Evolutionary conservation across 2,329 filamentous ascomycete genomes (phyloP).

Genomic region (Iodosphaeria phyllophila): DNA sequence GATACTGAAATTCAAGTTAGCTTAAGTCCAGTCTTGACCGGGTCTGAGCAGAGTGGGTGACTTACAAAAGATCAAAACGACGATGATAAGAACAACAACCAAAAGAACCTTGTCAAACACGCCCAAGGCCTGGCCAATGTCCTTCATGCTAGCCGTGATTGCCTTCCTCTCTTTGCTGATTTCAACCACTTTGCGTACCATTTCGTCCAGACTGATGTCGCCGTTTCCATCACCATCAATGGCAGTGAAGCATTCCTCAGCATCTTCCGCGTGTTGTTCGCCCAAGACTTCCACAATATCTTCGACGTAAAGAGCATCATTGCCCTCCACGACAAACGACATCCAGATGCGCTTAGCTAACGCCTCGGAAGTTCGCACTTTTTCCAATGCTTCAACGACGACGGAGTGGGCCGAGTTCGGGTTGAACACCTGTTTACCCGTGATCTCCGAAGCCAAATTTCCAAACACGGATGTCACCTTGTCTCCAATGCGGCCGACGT

Average conservation of each 20-base stretch:
- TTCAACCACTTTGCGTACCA: constrained; percentile 73
- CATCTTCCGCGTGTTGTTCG: constrained; percentile 50
- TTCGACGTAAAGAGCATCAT: constrained; percentile 58
- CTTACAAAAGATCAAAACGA: constrained; percentile 66
- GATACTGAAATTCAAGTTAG: constrained; percentile 32
- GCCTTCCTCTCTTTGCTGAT: constrained; percentile 75
- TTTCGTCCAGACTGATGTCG: constrained; percentile 88
- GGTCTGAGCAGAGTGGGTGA: too few relatives aligned
- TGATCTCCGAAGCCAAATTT: constrained; percentile 85
- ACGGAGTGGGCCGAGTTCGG: constrained; percentile 78
- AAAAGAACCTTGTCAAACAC: constrained; percentile 78
- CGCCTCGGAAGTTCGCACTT: constrained; percentile 70
- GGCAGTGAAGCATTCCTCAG: constrained; percentile 65
- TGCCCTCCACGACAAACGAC: constrained; percentile 87
- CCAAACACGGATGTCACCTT: constrained; percentile 89
- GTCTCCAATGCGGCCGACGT: constrained; percentile 69
- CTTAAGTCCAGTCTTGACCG: neutral
- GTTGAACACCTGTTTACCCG: constrained; percentile 90
- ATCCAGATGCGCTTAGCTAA: constrained; percentile 91
- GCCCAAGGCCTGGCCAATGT: constrained; percentile 84
- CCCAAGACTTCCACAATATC: constrained; percentile 84
- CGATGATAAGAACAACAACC: constrained; percentile 61
- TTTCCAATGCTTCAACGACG: constrained; percentile 76
- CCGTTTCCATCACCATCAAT: constrained; percentile 82
- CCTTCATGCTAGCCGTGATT: constrained; percentile 85